These are phyloP conservation scores for Pilasporangium apinafurcum DNA, from an alignment of 352 stramenopile genomes.

Conservation along the genomic window DNA sequence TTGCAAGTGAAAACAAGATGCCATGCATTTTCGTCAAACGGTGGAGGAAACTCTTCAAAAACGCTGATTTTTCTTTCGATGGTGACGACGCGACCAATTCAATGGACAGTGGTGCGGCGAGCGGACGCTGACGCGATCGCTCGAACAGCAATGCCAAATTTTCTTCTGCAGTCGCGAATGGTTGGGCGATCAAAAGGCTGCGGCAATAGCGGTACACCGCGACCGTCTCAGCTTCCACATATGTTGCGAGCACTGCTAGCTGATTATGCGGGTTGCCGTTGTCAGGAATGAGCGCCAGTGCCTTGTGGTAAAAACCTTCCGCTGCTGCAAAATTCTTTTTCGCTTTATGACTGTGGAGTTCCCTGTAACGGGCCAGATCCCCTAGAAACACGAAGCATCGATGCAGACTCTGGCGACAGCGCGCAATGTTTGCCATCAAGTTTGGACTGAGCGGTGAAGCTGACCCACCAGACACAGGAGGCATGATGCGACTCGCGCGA, in stretches of 20 bases:
- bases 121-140: slow-evolving; percentile 68
- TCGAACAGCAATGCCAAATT: slow-evolving; percentile 88
- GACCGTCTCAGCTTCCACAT: slow-evolving; percentile 86
- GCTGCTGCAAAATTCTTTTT: slow-evolving; percentile 81
- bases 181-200: slow-evolving; percentile 75
- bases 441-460: slow-evolving; percentile 13
- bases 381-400: slow-evolving; percentile 82
- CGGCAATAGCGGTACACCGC: slow-evolving; percentile 89
- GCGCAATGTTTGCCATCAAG: slow-evolving; percentile 9
- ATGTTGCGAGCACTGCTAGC: slow-evolving; percentile 77
- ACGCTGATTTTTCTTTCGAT: slow-evolving; percentile 74
- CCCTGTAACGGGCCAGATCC: slow-evolving; percentile 73
- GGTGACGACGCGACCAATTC: slow-evolving; percentile 27
- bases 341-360: slow-evolving; percentile 77
- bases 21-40: slow-evolving; percentile 84
- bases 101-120: slow-evolving; percentile 24
- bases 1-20: slow-evolving; percentile 66
- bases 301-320: slow-evolving; percentile 67
- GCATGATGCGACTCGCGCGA: slow-evolving; percentile 32
- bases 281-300: slow-evolving; percentile 56
- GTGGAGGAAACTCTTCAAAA: slow-evolving; percentile 85
- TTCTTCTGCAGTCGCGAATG: slow-evolving; percentile 84
- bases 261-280: slow-evolving; percentile 87
- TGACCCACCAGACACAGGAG: too few species aligned
- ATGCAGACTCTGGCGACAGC: slow-evolving; percentile 61